Conservation (phyloP, 805 yeast species). For the Wickerhamiella kurtzmanii region DNA sequence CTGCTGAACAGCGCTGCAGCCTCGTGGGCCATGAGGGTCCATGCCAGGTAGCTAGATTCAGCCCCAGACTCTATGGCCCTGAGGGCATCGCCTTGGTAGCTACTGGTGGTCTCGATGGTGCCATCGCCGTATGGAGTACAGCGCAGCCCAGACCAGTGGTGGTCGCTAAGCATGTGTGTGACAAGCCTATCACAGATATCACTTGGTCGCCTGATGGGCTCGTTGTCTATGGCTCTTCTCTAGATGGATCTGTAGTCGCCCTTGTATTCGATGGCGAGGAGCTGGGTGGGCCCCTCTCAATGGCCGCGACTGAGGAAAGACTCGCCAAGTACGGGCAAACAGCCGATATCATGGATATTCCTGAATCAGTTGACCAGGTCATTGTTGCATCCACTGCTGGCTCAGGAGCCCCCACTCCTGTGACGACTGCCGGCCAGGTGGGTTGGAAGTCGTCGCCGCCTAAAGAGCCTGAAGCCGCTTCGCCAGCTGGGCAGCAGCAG, state of each 20-base stretch:
- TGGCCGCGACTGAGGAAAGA: slow-evolving; percentile 53
- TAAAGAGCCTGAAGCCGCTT: no score
- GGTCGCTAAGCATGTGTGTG: slow-evolving; percentile 62
- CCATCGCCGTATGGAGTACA: slow-evolving; percentile 82
- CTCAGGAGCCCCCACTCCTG: background rate
- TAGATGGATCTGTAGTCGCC: slow-evolving; percentile 71
- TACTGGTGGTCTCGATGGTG: slow-evolving; percentile 89
- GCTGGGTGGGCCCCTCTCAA: slow-evolving; percentile 38
- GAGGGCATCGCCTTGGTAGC: slow-evolving; percentile 42
- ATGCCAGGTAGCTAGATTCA: slow-evolving; percentile 48
- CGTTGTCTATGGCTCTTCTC: slow-evolving; percentile 57
- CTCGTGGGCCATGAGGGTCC: slow-evolving; percentile 61
- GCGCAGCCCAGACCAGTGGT: slow-evolving; percentile 60
- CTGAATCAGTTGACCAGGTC: slow-evolving; percentile 75
- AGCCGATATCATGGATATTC: slow-evolving; percentile 68
- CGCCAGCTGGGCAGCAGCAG: no score
- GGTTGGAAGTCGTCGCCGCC: slow-evolving; percentile 1
- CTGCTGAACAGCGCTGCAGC: slow-evolving; percentile 39
- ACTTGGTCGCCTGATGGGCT: slow-evolving; percentile 80
- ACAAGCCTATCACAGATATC: slow-evolving; percentile 73
- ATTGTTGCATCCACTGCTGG: slow-evolving; percentile 30
- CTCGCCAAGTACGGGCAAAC: slow-evolving; percentile 80
- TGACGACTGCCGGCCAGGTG: background rate
- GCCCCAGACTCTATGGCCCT: slow-evolving; percentile 29
- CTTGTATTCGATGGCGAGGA: slow-evolving; percentile 44